Evolutionary conservation across 2,329 filamentous ascomycete genomes (phyloP).

Genomic region (Pseudogymnoascus sp.): DNA sequence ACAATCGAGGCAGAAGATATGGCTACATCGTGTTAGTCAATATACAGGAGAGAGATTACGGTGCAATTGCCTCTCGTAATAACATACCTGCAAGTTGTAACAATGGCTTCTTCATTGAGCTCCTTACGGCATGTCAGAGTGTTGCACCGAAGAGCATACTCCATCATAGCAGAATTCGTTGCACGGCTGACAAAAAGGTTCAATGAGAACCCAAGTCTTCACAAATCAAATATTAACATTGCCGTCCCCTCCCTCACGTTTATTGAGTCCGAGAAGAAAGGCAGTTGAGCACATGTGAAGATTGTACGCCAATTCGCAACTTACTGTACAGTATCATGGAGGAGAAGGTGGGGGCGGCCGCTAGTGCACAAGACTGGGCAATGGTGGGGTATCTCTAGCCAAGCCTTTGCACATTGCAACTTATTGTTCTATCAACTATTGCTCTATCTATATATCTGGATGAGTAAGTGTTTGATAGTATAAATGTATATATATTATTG

Average conservation of each 20-base stretch:
- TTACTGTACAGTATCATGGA: neutral
- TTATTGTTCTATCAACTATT: neutral
- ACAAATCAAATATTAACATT: neutral
- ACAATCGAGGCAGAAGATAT: slow-evolving; percentile 77
- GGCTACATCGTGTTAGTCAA: slow-evolving; percentile 39
- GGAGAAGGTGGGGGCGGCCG: slow-evolving; percentile 1
- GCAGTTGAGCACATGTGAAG: neutral
- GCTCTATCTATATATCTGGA: neutral
- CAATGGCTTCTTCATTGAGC: slow-evolving; percentile 63
- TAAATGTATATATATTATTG: neutral
- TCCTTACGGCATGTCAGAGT: slow-evolving; percentile 63
- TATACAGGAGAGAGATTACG: neutral
- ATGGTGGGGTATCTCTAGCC: neutral
- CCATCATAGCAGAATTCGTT: slow-evolving; percentile 43
- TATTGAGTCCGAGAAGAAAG: neutral
- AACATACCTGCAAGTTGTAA: slow-evolving; percentile 77
- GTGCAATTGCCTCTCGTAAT: slow-evolving; percentile 10
- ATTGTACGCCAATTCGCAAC: neutral
- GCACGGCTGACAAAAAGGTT: neutral
- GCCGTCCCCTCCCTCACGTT: neutral
- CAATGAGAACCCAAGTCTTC: neutral
- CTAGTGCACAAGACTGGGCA: neutral
- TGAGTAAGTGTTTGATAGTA: neutral
- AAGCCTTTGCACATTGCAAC: neutral
- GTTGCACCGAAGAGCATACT: slow-evolving; percentile 70